These are phyloP conservation scores for Calvatia gigantea DNA, from an alignment of 768 basidiomycete species.

Conservation along the genomic window DNA sequence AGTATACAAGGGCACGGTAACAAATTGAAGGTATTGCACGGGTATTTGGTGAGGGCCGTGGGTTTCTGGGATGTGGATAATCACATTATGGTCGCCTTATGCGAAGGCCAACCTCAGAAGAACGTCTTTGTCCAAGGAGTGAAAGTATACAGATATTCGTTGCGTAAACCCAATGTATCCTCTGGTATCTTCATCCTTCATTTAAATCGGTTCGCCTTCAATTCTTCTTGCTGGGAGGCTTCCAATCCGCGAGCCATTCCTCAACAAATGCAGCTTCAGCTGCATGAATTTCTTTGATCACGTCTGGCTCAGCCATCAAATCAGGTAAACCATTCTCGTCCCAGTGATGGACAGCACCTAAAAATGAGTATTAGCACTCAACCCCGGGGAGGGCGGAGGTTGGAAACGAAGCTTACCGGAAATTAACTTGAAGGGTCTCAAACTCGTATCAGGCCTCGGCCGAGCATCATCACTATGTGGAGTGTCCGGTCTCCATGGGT, in stretches of 20 bases:
- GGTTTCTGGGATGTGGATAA: no score
- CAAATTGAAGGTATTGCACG: no score
- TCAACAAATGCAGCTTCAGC: slow-evolving; percentile 79
- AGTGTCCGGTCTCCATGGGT: slow-evolving; percentile 88
- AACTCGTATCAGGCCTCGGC: slow-evolving; percentile 64
- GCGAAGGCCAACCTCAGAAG: no score
- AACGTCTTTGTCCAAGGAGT: no score
- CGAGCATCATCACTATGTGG: slow-evolving; percentile 75
- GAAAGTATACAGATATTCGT: no score
- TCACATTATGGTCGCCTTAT: no score
- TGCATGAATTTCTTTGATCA: slow-evolving; percentile 77
- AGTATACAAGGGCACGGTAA: no score
- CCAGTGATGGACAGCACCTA: slow-evolving; percentile 74
- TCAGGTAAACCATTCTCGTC: slow-evolving; percentile 73
- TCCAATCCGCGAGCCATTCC: slow-evolving; percentile 63
- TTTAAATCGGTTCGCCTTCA: background rate
- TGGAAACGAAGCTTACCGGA: slow-evolving; percentile 56
- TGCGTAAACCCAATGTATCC: no score
- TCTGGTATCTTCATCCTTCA: no score
- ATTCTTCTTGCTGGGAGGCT: slow-evolving; percentile 21
- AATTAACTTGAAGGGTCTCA: slow-evolving; percentile 84
- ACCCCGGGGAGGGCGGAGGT: background rate
- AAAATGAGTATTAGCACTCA: background rate
- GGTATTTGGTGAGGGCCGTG: no score
- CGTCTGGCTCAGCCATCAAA: slow-evolving; percentile 59